A percentile compares a stretch with the other conserved stretches of the same genome.
These are phyloP conservation scores for Metschnikowia rubicola DNA, from an alignment of 805 yeast species.

Conservation along the genomic window DNA sequence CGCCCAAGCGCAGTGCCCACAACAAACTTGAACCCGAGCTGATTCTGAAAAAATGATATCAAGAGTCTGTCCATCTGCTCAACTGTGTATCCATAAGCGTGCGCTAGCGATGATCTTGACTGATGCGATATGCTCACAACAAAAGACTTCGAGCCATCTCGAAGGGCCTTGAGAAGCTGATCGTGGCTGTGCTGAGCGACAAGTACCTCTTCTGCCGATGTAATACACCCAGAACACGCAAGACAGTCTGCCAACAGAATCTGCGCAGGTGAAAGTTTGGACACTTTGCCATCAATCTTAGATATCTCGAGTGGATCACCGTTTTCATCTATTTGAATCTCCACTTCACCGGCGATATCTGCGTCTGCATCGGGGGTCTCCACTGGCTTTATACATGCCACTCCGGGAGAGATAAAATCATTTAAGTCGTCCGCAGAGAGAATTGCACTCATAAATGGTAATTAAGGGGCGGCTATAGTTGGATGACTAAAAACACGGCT, in stretches of 20 bases:
- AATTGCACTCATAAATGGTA: slow-evolving; percentile 71
- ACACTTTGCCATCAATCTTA: slow-evolving; percentile 50
- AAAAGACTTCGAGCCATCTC: slow-evolving; percentile 36
- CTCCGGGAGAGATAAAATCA: slow-evolving; percentile 91
- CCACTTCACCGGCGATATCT: slow-evolving; percentile 26
- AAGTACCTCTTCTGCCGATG: slow-evolving; percentile 93
- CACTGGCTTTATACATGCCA: slow-evolving; percentile 90
- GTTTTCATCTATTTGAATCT: slow-evolving; percentile 53
- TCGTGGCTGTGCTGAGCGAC: slow-evolving; percentile 87
- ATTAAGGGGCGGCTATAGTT: background rate
- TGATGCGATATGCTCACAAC: slow-evolving; percentile 85
- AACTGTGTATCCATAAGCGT: slow-evolving; percentile 53
- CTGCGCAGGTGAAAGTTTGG: slow-evolving; percentile 69
- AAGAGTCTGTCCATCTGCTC: slow-evolving; percentile 60
- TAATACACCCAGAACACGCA: slow-evolving; percentile 96
- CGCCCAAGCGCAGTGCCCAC: slow-evolving; percentile 87
- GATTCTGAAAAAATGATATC: slow-evolving; percentile 51
- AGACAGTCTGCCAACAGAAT: slow-evolving; percentile 89
- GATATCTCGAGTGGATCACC: slow-evolving; percentile 71
- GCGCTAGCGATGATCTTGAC: slow-evolving; percentile 75
- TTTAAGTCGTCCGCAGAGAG: slow-evolving; percentile 87
- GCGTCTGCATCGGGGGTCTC: slow-evolving; percentile 36
- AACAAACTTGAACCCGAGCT: slow-evolving; percentile 65
- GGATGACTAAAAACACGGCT: slow-evolving; percentile 1
- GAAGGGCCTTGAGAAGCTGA: slow-evolving; percentile 63